Conservation (phyloP, 1,284 basidiomycete species). For the Garcileccinum viscosum region DNA sequence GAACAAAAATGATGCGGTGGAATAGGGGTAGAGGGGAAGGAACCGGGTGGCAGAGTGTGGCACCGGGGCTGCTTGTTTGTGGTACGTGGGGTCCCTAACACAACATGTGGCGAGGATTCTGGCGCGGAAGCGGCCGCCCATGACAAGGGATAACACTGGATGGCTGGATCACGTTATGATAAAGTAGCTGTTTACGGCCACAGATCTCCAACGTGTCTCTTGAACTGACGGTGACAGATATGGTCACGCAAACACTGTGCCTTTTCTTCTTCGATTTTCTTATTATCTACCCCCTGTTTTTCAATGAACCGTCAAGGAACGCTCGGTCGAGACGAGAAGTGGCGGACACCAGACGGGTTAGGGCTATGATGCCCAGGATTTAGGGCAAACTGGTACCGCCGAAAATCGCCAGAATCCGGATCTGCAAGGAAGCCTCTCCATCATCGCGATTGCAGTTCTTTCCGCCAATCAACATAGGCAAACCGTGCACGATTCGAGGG, state of each 20-base stretch:
- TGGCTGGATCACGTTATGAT: slow-evolving; percentile 18
- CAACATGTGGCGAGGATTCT: slow-evolving; percentile 10
- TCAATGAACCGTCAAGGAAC: not conserved
- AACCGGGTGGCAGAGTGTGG: slow-evolving; percentile 8
- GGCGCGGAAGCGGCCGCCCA: slow-evolving; percentile 27
- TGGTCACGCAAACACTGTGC: slow-evolving; percentile 1
- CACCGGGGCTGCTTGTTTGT: slow-evolving; percentile 12
- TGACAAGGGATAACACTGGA: slow-evolving; percentile 20
- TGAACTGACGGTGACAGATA: slow-evolving; percentile 6
- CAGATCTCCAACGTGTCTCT: slow-evolving; percentile 13
- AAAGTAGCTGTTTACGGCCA: slow-evolving; percentile 8
- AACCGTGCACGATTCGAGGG: slow-evolving; percentile 1
- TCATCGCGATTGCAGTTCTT: slow-evolving; percentile 14
- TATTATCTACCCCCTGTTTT: not conserved
- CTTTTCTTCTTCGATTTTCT: not conserved
- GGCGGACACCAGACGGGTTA: slow-evolving; percentile 9
- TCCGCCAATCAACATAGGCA: slow-evolving; percentile 26
- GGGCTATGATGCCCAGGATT: slow-evolving; percentile 29
- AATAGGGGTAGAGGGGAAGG: slow-evolving; percentile 22
- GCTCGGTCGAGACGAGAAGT: slow-evolving; percentile 9
- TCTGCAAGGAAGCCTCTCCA: slow-evolving; percentile 29
- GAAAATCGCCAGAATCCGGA: slow-evolving; percentile 39
- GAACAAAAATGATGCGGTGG: slow-evolving; percentile 7
- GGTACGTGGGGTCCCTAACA: slow-evolving; percentile 10
- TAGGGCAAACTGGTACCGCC: slow-evolving; percentile 27